Conservation (phyloP, 352 stramenopile species). For the Globisporangium lucens region DNA sequence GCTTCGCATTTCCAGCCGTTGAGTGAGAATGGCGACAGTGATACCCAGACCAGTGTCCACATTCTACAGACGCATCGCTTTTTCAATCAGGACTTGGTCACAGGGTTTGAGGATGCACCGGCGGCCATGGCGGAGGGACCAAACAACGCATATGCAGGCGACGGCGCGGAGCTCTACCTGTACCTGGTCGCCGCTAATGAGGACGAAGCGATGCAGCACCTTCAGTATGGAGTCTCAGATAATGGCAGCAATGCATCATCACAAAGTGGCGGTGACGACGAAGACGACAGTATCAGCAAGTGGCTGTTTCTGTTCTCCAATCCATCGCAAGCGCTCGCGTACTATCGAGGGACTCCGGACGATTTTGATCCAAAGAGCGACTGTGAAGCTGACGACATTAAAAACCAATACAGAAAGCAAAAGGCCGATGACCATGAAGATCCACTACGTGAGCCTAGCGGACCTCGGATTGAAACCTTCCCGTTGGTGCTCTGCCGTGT, state of each 20-base stretch:
- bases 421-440: background rate
- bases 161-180: slow-evolving; percentile 38
- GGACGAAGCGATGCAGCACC: slow-evolving; percentile 26
- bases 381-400: background rate
- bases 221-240: slow-evolving; percentile 33
- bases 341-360: slow-evolving; percentile 27
- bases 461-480: slow-evolving; percentile 25
- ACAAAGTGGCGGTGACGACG: background rate
- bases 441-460: background rate
- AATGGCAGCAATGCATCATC: background rate
- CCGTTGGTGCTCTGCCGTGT: slow-evolving; percentile 43
- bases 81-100: slow-evolving; percentile 33
- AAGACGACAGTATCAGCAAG: background rate
- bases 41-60: slow-evolving; percentile 9
- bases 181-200: slow-evolving; percentile 34
- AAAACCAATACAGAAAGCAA: background rate
- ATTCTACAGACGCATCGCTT: slow-evolving; percentile 52
- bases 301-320: slow-evolving; percentile 47
- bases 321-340: slow-evolving; percentile 27
- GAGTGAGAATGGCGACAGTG: slow-evolving; percentile 1
- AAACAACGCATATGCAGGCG: background rate
- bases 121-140: background rate
- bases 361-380: slow-evolving; percentile 22
- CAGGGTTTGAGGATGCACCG: slow-evolving; percentile 23
- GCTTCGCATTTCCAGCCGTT: slow-evolving; percentile 27